Percentiles rank a stretch among this genome's conserved stretches.
phyloP scores from a whole-genome alignment of 2,329 filamentous ascomycete species.

The Fusarium pilosicola region DNA sequence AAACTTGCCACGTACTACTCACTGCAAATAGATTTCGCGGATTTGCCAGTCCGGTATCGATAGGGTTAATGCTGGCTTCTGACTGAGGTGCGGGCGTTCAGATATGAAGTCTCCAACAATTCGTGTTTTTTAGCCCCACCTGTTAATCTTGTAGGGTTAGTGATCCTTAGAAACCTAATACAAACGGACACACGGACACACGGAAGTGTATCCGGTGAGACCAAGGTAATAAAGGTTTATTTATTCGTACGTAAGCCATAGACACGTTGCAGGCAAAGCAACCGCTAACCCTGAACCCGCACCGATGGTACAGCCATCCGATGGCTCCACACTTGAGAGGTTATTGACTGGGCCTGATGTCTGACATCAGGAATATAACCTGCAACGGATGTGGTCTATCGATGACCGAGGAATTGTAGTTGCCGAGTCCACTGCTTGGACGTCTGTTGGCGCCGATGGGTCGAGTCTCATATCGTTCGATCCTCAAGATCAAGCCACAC shows the following conservation, averaged over 20 bases:
- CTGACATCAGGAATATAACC: no score
- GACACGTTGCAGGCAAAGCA: not conserved
- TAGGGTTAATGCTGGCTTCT: not conserved
- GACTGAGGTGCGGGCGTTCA: not conserved
- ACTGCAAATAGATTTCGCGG: accelerated
- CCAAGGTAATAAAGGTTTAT: not conserved
- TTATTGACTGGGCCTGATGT: no score
- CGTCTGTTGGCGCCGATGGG: no score
- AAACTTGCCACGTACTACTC: not conserved
- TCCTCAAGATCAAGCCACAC: no score
- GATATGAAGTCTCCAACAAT: not conserved
- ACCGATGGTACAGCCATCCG: not conserved
- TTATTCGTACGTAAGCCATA: not conserved
- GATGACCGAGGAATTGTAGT: no score
- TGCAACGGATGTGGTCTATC: no score
- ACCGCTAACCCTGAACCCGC: no score
- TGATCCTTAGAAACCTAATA: not conserved
- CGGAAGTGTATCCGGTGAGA: no score
- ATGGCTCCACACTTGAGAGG: not conserved
- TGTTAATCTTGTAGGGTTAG: not conserved
- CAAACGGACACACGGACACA: not conserved
- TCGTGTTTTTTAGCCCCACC: not conserved
- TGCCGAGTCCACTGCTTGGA: no score
- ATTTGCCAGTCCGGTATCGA: not conserved
- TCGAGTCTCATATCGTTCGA: no score